Evolutionary conservation across 805 yeast species (phyloP), one percentile per base, ranked within the genome.

Genomic region (Teunomyces lycoperdinae): DNA sequence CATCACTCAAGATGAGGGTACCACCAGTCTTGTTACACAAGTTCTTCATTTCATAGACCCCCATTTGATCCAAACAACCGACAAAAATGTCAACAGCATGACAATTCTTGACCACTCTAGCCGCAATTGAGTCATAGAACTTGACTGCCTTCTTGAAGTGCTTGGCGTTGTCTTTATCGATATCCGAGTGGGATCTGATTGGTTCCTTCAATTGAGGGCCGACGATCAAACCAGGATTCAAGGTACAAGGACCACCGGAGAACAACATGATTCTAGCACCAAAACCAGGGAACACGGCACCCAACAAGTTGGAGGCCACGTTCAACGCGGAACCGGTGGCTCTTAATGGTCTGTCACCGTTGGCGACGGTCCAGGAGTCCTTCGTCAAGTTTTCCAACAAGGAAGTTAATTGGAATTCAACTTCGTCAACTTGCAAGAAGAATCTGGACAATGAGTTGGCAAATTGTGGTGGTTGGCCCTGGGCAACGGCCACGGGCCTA

Each of bases 1-100:
- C 90, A 73, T 91, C 98, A 3, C 96, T 80, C 58, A 91, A 80
- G 36, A 92, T 81, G 50, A 92, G 71, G 17, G 86, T 85, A 70
- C 98, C 98, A 54, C 97, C 97, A 7, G 97, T 90, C 57, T 80
- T 76, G 67, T 87, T 86, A 49, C 95, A 80, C 53, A 92, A 73
- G 49, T 84, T 76, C 70, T 89, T 87, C 97, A 91, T 91, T 73
- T 91, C 98, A 58, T 83, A 84, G 75, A 91, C 80, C 64, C 98
- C 98, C 50, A 90, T 85, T 76, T 91, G 98, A 71, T 91, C 98
- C 66, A 89, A 89, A 72, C 96, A 88, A 52, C 97, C 97, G 28
- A 96, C 96, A 69, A 88, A 90, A 42, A 91, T 81, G 67, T 91
- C 97, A 50, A 91, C 83, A 27, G 92, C 81, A 61, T 89, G 96